A percentile compares a stretch with the other conserved stretches of the same genome.
Conservation (phyloP, 148 eudicot genomes). For the Vaccinium corymbosum region DNA sequence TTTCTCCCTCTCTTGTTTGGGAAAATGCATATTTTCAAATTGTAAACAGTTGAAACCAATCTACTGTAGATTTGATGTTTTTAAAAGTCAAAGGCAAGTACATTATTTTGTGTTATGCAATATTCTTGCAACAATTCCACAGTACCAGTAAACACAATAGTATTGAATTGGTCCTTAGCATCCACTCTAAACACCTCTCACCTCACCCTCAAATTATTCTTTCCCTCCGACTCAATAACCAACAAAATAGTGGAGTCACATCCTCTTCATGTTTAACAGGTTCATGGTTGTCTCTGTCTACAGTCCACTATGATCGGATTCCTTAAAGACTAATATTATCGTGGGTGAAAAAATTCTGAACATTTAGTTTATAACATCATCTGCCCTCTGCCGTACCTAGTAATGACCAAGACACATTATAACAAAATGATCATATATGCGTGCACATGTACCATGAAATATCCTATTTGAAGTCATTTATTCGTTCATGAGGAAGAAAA, state of each 20-base stretch:
- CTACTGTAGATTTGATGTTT: neutral
- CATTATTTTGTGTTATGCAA: no score
- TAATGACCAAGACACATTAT: neutral
- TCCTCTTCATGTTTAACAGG: neutral
- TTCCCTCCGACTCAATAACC: neutral
- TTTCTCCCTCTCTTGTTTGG: neutral
- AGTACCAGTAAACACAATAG: neutral
- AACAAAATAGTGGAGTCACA: neutral
- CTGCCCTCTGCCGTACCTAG: neutral
- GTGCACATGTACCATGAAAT: neutral
- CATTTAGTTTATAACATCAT: neutral
- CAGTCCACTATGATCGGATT: neutral
- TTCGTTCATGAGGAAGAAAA: neutral
- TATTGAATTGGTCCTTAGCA: neutral
- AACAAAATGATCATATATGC: neutral
- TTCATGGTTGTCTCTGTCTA: neutral
- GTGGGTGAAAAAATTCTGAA: neutral
- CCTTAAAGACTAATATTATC: neutral
- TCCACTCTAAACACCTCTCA: neutral
- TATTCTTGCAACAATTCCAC: neutral
- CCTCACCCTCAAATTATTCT: neutral
- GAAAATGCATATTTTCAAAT: neutral
- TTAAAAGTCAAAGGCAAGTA: neutral
- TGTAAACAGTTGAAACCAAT: neutral
- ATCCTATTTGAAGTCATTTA: neutral